A percentile compares a stretch with the other conserved stretches of the same genome.
Conservation (phyloP, 2,329 filamentous ascomycete species). For the Dothideomycetes sp. region DNA sequence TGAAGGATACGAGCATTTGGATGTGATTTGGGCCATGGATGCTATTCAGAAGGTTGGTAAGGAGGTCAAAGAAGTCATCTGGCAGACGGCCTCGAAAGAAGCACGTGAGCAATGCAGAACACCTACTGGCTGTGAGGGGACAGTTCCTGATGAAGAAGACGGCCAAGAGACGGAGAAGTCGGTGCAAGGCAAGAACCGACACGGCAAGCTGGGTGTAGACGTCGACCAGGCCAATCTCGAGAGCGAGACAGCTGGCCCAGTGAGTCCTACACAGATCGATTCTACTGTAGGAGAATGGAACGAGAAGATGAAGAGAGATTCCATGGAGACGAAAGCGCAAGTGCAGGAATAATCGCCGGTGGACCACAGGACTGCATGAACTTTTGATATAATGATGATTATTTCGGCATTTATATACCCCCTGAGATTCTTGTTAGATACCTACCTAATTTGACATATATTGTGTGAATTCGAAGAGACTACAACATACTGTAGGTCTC, state of each 20-base stretch:
- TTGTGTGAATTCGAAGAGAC: too few species aligned
- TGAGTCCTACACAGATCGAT: constrained; percentile 15
- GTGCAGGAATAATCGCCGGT: constrained; percentile 2
- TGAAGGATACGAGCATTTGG: constrained; percentile 83
- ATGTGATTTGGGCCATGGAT: constrained; percentile 93
- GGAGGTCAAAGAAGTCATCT: constrained; percentile 73
- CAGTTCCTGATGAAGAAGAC: constrained; percentile 15
- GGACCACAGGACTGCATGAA: too few species aligned
- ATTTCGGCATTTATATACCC: too few species aligned
- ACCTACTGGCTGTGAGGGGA: constrained; percentile 54
- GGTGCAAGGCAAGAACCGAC: neutral
- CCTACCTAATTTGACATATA: too few species aligned
- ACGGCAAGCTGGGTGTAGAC: neutral
- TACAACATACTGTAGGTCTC: too few species aligned
- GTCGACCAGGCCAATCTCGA: constrained; percentile 1
- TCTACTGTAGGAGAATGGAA: constrained; percentile 16
- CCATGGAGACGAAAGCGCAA: neutral
- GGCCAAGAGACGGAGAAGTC: neutral
- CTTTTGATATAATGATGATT: too few species aligned
- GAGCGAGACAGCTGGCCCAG: neutral
- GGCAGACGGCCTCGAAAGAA: constrained; percentile 58
- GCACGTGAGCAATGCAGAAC: constrained; percentile 52
- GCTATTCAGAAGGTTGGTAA: constrained; percentile 70
- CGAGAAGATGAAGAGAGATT: constrained; percentile 5
- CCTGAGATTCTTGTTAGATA: too few species aligned